These are phyloP conservation scores for Aspergillus heteromorphus DNA, from an alignment of 495 filamentous ascomycete species.

Conservation along the genomic window DNA sequence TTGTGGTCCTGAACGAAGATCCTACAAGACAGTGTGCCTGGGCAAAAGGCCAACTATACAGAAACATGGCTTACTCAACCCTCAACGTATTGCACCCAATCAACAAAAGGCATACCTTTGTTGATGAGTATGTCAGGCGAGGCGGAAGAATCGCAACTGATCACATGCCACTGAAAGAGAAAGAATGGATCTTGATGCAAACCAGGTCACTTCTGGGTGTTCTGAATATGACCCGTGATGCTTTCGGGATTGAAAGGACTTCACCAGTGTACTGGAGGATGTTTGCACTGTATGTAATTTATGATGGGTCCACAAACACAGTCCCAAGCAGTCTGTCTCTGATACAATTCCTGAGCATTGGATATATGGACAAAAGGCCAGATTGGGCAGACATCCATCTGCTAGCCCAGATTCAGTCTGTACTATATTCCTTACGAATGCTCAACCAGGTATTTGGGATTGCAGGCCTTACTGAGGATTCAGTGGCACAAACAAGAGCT, in stretches of 20 bases:
- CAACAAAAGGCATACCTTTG: slow-evolving; percentile 7
- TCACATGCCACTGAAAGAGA: slow-evolving; percentile 18
- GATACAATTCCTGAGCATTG: slow-evolving; percentile 22
- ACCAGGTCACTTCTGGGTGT: slow-evolving; percentile 11
- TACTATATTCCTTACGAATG: slow-evolving; percentile 63
- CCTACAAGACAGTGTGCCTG: slow-evolving; percentile 57
- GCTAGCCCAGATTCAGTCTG: slow-evolving; percentile 55
- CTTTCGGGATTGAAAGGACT: slow-evolving; percentile 4
- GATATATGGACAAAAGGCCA: slow-evolving; percentile 18
- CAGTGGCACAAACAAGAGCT: slow-evolving; percentile 1
- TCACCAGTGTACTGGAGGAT: slow-evolving; percentile 28
- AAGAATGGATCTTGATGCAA: slow-evolving; percentile 13
- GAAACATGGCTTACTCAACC: slow-evolving; percentile 55
- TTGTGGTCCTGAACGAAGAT: slow-evolving; percentile 55
- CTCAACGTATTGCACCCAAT: slow-evolving; percentile 36
- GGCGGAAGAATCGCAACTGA: slow-evolving; percentile 34
- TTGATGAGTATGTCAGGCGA: slow-evolving; percentile 47
- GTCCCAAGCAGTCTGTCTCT: slow-evolving; percentile 12
- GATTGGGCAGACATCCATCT: slow-evolving; percentile 62
- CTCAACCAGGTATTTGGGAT: slow-evolving; percentile 49
- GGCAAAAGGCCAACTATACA: slow-evolving; percentile 47
- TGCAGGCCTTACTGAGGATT: neutral
- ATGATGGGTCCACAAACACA: slow-evolving; percentile 6
- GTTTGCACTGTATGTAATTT: slow-evolving; percentile 32
- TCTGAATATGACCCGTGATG: slow-evolving; percentile 14